Conservation (phyloP, 495 filamentous ascomycete genomes). For the Cudoniella acicularis region DNA sequence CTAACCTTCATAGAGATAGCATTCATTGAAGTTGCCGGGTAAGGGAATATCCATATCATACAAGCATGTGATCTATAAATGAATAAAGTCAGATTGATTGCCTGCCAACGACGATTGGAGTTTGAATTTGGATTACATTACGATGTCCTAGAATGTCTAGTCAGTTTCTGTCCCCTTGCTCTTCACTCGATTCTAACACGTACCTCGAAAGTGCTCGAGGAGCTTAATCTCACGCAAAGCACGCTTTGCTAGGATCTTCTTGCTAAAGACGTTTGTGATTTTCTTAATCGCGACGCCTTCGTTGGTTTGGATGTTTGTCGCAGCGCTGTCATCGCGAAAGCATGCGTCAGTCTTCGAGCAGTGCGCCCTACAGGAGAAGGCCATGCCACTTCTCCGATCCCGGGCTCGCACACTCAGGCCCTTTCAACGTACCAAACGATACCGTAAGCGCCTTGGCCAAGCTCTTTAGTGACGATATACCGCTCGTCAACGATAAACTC, state of each 20-base stretch:
- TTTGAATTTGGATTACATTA: constrained; percentile 14
- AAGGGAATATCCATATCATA: constrained; percentile 99
- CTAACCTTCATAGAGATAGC: constrained; percentile 95
- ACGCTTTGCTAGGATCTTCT: constrained; percentile 98
- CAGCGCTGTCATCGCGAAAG: constrained; percentile 60
- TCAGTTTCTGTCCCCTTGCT: constrained; percentile 62
- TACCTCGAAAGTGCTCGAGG: constrained; percentile 93
- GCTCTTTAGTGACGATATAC: constrained; percentile 97
- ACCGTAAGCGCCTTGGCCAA: constrained; percentile 96
- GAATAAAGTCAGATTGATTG: too few relatives aligned
- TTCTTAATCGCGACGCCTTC: constrained; percentile 99
- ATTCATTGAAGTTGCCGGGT: constrained; percentile 98
- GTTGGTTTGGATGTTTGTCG: constrained; percentile 82
- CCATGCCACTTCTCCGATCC: too few relatives aligned
- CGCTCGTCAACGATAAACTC: constrained; percentile 98
- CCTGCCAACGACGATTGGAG: too few relatives aligned
- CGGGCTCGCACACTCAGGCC: too few relatives aligned
- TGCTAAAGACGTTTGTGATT: constrained; percentile 99
- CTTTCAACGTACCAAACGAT: constrained; percentile 99
- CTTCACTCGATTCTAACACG: too few relatives aligned
- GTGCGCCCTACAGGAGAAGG: too few relatives aligned
- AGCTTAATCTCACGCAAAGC: constrained; percentile 98
- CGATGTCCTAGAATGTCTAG: neutral
- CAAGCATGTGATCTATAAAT: constrained; percentile 86
- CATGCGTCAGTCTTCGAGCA: too few relatives aligned